Evolutionary conservation across 441 rosid genomes (phyloP), one percentile per base, ranked within the genome.

Genomic region (Pelargonium fulgidum): DNA sequence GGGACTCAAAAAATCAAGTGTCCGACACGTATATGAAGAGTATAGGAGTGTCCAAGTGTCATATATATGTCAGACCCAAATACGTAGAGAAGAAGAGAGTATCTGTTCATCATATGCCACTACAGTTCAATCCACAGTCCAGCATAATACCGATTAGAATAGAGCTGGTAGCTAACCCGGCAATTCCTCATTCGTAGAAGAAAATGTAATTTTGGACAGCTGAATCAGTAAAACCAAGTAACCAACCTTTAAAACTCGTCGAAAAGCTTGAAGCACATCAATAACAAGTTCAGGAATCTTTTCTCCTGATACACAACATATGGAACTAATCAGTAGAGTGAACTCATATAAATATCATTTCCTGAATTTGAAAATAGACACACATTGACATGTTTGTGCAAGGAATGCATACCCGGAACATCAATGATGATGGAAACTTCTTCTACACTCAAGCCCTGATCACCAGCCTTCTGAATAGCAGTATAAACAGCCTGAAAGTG

Each of bases 381-480:
- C 42, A 58, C 45, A 74, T n/a, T 47, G 58, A 56, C 16, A 36
- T 26, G 73, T 6, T 29, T 8, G 62, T 10, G 24, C 8, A 22
- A 52, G 45, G 50, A 61, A 66, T 42, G 65, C 29, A 58, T 80
- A 86, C 90, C 82, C 58, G 83, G 79, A 73, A 72, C 72, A 71
- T 83, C 86, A 67, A 76, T 67, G 67, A 81, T 70, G 69, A 75
- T 54, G 39, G 84, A 85, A 78, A 92, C 76, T 71, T 89, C 94
- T 80, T 86, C 85, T 62, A 79, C 68, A 68, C 85, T 82, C 83
- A 92, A 81, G 68, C 99, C 99, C 81, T 90, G 97, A 78, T 94
- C 99, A 70, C 98, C 97, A 67, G 94, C 90, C 84, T 82, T 89
- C 82, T 90, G 84, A 80, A 92, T 87, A 67, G 85, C 83, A 78